Evolutionary conservation across 768 basidiomycete species (phyloP).

Genomic region (Cytidiella melzeri): DNA sequence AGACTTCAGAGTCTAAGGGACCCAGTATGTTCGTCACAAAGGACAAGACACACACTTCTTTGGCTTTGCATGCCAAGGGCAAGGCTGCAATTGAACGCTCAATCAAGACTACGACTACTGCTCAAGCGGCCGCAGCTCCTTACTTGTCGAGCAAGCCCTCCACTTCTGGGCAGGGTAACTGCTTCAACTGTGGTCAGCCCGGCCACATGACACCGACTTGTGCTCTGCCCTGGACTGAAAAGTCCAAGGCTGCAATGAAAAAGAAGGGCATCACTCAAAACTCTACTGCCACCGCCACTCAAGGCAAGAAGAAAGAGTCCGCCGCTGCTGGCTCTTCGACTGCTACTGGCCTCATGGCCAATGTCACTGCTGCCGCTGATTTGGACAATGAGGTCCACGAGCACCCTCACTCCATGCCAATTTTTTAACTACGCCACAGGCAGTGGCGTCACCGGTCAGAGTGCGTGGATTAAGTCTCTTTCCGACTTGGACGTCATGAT

Average conservation of each 20-base stretch:
- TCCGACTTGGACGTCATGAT: not conserved
- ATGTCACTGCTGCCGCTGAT: not conserved
- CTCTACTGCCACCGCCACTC: not conserved
- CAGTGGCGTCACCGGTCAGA: too few relatives aligned
- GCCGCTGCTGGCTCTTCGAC: not conserved
- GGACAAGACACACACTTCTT: not conserved
- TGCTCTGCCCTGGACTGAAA: not conserved
- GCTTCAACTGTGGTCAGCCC: not conserved
- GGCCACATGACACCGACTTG: not conserved
- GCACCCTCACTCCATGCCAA: too few relatives aligned
- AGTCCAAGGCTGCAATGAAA: not conserved
- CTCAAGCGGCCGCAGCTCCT: not conserved
- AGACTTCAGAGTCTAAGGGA: not conserved
- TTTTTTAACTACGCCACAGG: too few relatives aligned
- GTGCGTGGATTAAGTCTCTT: not conserved
- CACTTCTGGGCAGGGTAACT: not conserved
- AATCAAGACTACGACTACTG: not conserved
- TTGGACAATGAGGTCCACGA: too few relatives aligned
- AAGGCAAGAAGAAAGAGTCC: not conserved
- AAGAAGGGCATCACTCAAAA: not conserved
- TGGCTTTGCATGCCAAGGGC: too few relatives aligned
- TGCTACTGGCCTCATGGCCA: not conserved
- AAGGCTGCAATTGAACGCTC: not conserved
- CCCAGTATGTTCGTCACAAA: not conserved
- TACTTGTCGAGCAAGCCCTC: not conserved